Evolutionary conservation across 768 basidiomycete genomes (phyloP).

Genomic region (Lactarius deliciosus): DNA sequence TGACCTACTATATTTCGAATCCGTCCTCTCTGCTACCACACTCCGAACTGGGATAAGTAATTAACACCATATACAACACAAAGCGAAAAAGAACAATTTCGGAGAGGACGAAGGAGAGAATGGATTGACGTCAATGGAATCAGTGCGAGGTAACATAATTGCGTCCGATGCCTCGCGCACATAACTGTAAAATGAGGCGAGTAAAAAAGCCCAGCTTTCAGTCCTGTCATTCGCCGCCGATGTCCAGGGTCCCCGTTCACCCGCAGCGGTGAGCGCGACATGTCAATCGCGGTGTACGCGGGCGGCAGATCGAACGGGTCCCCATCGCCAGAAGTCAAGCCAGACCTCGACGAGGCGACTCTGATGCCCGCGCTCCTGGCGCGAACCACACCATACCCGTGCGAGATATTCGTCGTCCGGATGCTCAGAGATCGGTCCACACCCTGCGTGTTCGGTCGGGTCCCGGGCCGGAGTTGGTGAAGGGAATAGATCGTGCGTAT

Average conservation of each 20-base stretch:
- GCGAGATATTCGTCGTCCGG: conserved; percentile 5
- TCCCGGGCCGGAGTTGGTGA: neutral
- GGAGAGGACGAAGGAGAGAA: neutral
- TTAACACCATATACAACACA: neutral
- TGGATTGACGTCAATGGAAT: neutral
- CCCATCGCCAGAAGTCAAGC: neutral
- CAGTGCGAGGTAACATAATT: neutral
- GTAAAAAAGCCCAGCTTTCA: neutral
- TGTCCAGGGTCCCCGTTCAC: neutral
- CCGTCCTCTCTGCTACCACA: neutral
- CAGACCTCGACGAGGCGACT: neutral
- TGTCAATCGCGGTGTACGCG: conserved; percentile 26
- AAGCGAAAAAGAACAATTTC: too few relatives aligned
- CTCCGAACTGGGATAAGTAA: neutral
- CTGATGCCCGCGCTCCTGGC: conserved; percentile 5
- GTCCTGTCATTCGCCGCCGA: neutral
- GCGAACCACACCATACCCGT: neutral
- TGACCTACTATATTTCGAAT: neutral
- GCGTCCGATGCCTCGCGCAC: neutral
- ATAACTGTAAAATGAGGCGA: conserved; percentile 1
- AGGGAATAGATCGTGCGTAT: neutral
- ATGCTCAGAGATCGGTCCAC: conserved; percentile 10
- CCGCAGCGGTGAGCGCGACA: conserved; percentile 9
- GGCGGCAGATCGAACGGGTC: conserved; percentile 23
- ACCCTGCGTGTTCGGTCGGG: neutral